A percentile compares a stretch with the other conserved stretches of the same genome.
Conservation (phyloP, 2,329 filamentous ascomycete species). For the Orbilia quercus region DNA sequence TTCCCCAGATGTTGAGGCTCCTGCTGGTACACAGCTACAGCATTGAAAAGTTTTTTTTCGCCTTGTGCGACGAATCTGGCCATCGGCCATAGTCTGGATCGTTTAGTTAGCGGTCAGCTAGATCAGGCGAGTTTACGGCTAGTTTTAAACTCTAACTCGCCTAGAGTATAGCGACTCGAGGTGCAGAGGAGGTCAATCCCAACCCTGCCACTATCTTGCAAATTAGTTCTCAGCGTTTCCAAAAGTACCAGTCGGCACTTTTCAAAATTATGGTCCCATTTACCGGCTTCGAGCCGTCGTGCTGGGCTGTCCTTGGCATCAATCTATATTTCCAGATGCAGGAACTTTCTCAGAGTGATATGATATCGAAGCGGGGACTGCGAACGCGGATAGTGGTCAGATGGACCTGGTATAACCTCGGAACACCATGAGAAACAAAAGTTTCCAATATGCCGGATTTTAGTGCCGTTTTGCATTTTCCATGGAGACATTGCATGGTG, state of each 20-base stretch:
- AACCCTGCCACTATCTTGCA: too few relatives aligned
- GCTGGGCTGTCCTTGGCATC: constrained; percentile 16
- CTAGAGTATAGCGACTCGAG: constrained; percentile 11
- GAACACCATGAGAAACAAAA: constrained; percentile 21
- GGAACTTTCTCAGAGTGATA: constrained; percentile 3
- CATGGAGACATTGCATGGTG: constrained; percentile 7
- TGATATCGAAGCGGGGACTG: neutral
- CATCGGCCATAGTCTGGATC: too few relatives aligned
- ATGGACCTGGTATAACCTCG: constrained; percentile 39
- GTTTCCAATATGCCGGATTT: constrained; percentile 12
- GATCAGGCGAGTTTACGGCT: constrained; percentile 13
- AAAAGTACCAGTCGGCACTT: constrained; percentile 36
- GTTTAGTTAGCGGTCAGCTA: neutral
- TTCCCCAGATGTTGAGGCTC: neutral
- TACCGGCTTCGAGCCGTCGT: too few relatives aligned
- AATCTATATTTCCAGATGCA: constrained; percentile 8
- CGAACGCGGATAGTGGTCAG: constrained; percentile 11
- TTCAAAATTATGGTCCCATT: constrained; percentile 23
- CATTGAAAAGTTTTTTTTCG: constrained; percentile 7
- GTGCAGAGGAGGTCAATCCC: too few relatives aligned
- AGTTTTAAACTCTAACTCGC: constrained; percentile 30
- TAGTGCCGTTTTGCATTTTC: too few relatives aligned
- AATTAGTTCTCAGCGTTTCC: neutral
- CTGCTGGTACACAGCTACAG: neutral
- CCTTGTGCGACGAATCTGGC: neutral